phyloP scores from a whole-genome alignment of 2,329 filamentous ascomycete species.

The Apiospora hydei region DNA sequence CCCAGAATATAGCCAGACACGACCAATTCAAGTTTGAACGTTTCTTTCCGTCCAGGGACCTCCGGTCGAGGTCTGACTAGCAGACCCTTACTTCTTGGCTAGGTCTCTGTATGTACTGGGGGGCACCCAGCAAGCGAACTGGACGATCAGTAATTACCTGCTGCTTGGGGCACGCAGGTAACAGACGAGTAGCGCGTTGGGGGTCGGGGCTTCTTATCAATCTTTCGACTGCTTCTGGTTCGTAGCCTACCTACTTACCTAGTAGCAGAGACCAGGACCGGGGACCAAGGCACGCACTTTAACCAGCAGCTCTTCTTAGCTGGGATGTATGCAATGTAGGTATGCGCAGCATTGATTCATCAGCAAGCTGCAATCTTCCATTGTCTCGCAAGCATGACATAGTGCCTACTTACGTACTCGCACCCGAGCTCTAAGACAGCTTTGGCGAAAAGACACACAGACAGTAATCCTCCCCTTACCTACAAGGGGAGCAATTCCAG shows the following conservation, averaged over 20 bases:
- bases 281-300: not conserved
- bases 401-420: not conserved
- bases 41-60: not conserved
- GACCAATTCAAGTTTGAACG: not conserved
- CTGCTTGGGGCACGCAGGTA: not conserved
- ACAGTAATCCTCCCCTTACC: not conserved
- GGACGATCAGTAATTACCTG: not conserved
- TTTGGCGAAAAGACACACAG: not conserved
- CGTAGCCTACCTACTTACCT: not conserved
- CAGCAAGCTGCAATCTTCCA: constrained; percentile 15
- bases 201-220: not conserved
- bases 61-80: not conserved
- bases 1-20: not conserved
- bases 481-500: not conserved
- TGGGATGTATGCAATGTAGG: not conserved
- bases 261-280: not conserved
- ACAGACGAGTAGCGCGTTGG: not conserved
- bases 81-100: constrained; percentile 19
- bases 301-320: not conserved
- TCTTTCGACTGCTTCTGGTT: not conserved
- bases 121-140: not conserved
- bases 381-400: not conserved
- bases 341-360: not conserved
- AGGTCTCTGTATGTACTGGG: not conserved
- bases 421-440: not conserved